Base-by-base conservation (phyloP, 768 basidiomycete species). In the Lactarius quietus region DNA sequence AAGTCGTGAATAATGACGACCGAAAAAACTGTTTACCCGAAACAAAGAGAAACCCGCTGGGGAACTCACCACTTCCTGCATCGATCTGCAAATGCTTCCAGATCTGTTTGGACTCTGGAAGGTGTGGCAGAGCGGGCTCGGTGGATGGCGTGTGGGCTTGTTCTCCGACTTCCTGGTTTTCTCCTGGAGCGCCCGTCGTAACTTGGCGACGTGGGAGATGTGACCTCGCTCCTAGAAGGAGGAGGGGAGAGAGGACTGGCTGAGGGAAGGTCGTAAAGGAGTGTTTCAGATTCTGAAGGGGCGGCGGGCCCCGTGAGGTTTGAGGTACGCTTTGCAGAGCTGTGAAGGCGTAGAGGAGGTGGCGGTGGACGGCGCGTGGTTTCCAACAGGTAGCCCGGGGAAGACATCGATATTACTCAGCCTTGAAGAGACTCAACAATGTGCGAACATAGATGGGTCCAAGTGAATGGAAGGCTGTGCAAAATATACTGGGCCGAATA, bases 41-140 rank as follows among this genome's bases (percentile, higher is more conserved):
- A 23, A 18, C 14, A 33, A n/a, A 23, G 23, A 28, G 7, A 48
- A 4, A 14, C 12, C 20, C 20, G n/a, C n/a, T 3, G 6, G 26
- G 10, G 38, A 66, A 75, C 80, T 69, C 73, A 93, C 92, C 92
- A 94, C 73, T 86, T 83, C 33, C 86, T 84, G 76, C 92, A 93
- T 63, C 83, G 79, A 64, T 86, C 86, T 20, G 89, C 88, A 71
- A 93, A 94, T 60, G 81, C 80, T 73, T 93, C 92, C 29, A 93
- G 78, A 70, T 93, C 92, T 68, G 79, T 86, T 57, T 83, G 79
- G 26, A 82, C 77, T 12, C 83, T 86, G n/a, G 84, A 79, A 1
- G 91, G 90, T 35, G 90, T 91, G 5, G 82, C 76, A 23, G 89
- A 89, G 67, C 89, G 83, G 70, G 86, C 85, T 45, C 87, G 82